Conservation (phyloP, 306 rosid species). For the Quercus parvula region DNA sequence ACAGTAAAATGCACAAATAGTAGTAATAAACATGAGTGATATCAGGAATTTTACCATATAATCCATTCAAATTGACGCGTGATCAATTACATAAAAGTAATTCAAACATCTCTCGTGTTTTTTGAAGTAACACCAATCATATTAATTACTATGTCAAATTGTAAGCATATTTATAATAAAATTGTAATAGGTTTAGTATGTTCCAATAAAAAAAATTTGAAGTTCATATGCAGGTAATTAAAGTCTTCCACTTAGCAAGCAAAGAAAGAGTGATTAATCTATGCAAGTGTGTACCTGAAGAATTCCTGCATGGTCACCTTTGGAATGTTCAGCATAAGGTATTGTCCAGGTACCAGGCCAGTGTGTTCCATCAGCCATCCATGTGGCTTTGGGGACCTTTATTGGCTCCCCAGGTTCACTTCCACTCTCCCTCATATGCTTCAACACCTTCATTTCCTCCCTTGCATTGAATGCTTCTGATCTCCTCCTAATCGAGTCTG, state of each 20-base stretch:
- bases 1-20: no score
- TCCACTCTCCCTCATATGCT: conserved; percentile 42
- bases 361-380: conserved; percentile 63
- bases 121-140: no score
- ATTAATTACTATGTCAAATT: no score
- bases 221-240: no score
- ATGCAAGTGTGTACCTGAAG: conserved; percentile 34
- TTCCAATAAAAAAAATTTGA: no score
- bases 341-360: conserved; percentile 57
- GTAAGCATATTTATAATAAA: no score
- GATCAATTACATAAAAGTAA: no score
- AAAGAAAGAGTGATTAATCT: background rate
- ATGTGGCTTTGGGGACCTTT: conserved; percentile 45
- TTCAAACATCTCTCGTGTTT: no score
- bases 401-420: conserved; percentile 35
- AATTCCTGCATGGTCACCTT: conserved; percentile 51
- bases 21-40: no score
- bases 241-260: background rate
- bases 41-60: no score
- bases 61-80: no score
- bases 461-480: conserved; percentile 55
- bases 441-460: conserved; percentile 57
- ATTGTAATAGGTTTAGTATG: no score
- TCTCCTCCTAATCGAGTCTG: conserved; percentile 51
- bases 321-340: conserved; percentile 34